Evolutionary conservation across 495 filamentous ascomycete species (phyloP).

Genomic region (Podospora pseudopauciseta): DNA sequence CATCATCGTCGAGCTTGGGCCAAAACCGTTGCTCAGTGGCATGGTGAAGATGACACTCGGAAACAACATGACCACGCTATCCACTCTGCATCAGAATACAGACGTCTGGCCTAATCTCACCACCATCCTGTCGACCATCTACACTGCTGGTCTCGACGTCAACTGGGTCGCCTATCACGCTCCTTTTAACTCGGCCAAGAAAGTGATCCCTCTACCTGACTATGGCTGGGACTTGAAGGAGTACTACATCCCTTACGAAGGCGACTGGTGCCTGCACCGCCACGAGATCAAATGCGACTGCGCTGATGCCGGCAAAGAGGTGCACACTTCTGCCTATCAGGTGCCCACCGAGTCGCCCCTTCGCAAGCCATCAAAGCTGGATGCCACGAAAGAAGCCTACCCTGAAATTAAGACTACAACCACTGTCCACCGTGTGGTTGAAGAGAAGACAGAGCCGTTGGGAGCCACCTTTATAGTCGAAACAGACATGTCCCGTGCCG

Average conservation of each 20-base stretch:
- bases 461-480: conserved; percentile 55
- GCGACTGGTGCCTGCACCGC: conserved; percentile 42
- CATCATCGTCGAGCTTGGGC: conserved; percentile 60
- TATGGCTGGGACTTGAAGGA: conserved; percentile 75
- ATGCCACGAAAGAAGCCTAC: conserved; percentile 27
- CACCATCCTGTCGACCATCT: conserved; percentile 52
- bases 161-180: conserved; percentile 72
- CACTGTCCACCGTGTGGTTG: conserved; percentile 46
- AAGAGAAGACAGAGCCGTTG: conserved; percentile 48
- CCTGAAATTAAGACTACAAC: conserved; percentile 40
- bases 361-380: conserved; percentile 47
- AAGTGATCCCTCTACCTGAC: conserved; percentile 59
- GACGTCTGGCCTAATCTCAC: conserved; percentile 59
- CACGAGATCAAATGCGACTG: too few species aligned
- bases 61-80: conserved; percentile 45
- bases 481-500: conserved; percentile 57
- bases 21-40: conserved; percentile 59
- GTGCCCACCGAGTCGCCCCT: conserved; percentile 35
- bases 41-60: conserved; percentile 63
- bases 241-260: conserved; percentile 69
- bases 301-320: too few species aligned
- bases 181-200: conserved; percentile 54
- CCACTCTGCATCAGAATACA: conserved; percentile 45
- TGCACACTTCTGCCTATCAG: too few species aligned
- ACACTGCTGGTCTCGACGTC: conserved; percentile 59